Conservation (phyloP, 2,329 filamentous ascomycete species). For the Scleromitrula shiraiana region DNA sequence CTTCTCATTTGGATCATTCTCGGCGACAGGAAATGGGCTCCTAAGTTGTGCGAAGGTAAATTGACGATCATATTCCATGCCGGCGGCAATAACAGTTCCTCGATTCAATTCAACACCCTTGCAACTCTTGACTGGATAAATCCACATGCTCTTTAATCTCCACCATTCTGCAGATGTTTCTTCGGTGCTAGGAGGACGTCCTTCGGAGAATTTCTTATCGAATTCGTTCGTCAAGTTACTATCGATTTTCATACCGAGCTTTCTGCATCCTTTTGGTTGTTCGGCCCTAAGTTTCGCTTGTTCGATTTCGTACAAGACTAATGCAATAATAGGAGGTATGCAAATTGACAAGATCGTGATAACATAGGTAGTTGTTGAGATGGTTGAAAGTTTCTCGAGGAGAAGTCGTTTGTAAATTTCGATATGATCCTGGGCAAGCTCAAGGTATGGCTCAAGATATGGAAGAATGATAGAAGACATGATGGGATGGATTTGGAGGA, state of each 20-base stretch:
- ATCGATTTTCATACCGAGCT: conserved; percentile 39
- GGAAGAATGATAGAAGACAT: conserved; percentile 23
- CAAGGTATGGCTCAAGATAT: conserved; percentile 23
- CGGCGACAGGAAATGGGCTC: conserved; percentile 39
- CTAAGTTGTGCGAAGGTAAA: conserved; percentile 71
- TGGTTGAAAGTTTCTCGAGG: conserved; percentile 20
- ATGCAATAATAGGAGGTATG: conserved; percentile 26
- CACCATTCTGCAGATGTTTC: conserved; percentile 32
- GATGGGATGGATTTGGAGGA: conserved; percentile 5
- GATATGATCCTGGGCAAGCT: conserved; percentile 22
- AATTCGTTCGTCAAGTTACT: conserved; percentile 51
- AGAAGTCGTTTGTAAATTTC: conserved; percentile 24
- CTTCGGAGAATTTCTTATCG: conserved; percentile 39
- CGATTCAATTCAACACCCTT: conserved; percentile 63
- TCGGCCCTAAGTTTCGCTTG: conserved; percentile 26
- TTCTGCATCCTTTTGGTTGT: conserved; percentile 42
- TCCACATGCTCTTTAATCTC: conserved; percentile 60
- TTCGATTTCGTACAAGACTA: conserved; percentile 28
- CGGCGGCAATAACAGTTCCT: conserved; percentile 56
- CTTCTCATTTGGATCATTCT: conserved; percentile 30
- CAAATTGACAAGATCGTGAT: conserved; percentile 27
- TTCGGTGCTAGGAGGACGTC: conserved; percentile 30
- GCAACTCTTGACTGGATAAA: conserved; percentile 82
- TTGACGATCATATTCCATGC: conserved; percentile 72
- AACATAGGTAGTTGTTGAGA: conserved; percentile 28